A percentile compares a stretch with the other conserved stretches of the same genome.
Conservation (phyloP, 192 early-diverging fungal species). For the Phycomyces blakesleeanus region DNA sequence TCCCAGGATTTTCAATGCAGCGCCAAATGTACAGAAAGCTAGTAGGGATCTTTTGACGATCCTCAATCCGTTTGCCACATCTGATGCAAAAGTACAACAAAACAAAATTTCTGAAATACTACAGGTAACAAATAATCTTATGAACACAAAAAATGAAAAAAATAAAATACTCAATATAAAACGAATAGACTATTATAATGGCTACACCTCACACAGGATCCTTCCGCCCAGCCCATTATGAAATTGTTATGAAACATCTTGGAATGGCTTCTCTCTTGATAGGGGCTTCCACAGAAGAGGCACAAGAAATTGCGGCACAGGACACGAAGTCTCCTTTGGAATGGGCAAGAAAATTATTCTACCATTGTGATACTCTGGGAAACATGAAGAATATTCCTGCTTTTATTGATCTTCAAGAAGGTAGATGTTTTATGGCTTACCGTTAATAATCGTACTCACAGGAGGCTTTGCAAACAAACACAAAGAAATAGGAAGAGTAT, state of each 20-base stretch:
- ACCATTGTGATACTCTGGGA: constrained; percentile 47
- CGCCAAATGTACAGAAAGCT: constrained; percentile 25
- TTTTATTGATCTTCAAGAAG: constrained; percentile 13
- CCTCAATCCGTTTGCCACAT: constrained; percentile 7
- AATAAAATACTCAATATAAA: not conserved
- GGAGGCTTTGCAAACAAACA: too few species aligned
- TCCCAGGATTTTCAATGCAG: constrained; percentile 26
- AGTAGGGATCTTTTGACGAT: constrained; percentile 19
- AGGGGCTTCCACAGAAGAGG: not conserved
- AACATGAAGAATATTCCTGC: constrained; percentile 7
- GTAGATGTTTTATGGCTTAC: constrained; percentile 3
- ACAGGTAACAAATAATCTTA: constrained; percentile 2
- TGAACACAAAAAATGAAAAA: constrained; percentile 1
- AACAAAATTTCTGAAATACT: not conserved
- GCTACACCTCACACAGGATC: constrained; percentile 50
- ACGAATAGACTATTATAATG: constrained; percentile 28
- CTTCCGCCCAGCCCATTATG: constrained; percentile 66
- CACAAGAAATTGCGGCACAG: not conserved
- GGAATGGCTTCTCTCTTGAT: constrained; percentile 42
- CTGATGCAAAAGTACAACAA: not conserved
- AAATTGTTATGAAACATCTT: constrained; percentile 49
- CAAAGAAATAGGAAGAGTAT: constrained; percentile 1
- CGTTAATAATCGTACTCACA: too few species aligned
- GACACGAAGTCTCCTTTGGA: constrained; percentile 22
- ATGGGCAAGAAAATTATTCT: constrained; percentile 52